Percentiles rank a stretch among this genome's conserved stretches.
Evolutionary conservation across 129 eudicot species (phyloP).

Genomic region (Smallanthus sonchifolius): DNA sequence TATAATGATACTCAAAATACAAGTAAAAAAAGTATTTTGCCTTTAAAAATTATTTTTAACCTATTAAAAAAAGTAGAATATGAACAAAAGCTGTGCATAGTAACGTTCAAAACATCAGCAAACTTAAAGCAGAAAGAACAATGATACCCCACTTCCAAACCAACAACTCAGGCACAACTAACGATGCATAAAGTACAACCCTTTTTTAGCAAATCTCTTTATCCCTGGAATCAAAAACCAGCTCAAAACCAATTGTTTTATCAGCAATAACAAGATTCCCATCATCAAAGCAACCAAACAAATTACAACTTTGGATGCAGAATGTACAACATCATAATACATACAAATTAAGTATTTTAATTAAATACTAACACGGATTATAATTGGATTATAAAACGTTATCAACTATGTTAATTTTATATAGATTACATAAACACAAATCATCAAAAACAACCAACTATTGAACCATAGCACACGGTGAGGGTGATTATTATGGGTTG

Average conservation of each 20-base stretch:
- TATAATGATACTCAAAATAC: background rate
- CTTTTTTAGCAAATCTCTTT: background rate
- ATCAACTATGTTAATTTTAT: background rate
- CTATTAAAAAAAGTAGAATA: background rate
- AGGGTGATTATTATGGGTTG: too few relatives aligned
- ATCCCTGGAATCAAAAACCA: constrained; percentile 18
- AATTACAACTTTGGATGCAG: constrained; percentile 14
- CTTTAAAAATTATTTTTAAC: background rate
- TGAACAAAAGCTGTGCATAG: constrained; percentile 18
- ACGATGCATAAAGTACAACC: constrained; percentile 22
- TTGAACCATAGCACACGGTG: background rate
- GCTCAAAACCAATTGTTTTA: constrained; percentile 23
- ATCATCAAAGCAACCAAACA: constrained; percentile 13
- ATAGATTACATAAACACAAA: background rate
- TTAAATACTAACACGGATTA: background rate
- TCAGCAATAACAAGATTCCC: constrained; percentile 24
- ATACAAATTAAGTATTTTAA: background rate
- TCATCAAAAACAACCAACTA: background rate
- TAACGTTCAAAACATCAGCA: constrained; percentile 26
- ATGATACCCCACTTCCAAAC: constrained; percentile 22
- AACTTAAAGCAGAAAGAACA: constrained; percentile 12
- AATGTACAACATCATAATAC: background rate
- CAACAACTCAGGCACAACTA: constrained; percentile 13
- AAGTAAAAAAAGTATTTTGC: background rate
- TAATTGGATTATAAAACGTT: background rate